Evolutionary conservation across 2,329 filamentous ascomycete genomes (phyloP).

Genomic region (Cladosporium sp.): DNA sequence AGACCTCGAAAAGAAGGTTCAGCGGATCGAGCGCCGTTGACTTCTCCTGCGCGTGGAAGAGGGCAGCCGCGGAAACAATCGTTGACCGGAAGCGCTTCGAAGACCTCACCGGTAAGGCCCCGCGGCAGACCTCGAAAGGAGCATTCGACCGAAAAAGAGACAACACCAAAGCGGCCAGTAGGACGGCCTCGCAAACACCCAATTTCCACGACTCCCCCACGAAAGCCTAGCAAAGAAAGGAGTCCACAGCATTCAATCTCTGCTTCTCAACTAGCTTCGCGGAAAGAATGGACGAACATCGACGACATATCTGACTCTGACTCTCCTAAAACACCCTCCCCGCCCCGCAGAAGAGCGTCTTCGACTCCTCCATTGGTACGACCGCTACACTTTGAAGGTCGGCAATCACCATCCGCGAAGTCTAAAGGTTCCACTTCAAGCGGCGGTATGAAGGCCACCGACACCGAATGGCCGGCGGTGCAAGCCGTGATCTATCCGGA

Average conservation of each 20-base stretch:
- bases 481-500: conserved; percentile 37
- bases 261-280: conserved; percentile 16
- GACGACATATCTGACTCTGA: conserved; percentile 32
- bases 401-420: conserved; percentile 12
- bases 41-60: conserved; percentile 9
- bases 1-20: conserved; percentile 20
- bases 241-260: not conserved
- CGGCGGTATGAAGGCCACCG: conserved; percentile 18
- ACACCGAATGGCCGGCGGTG: conserved; percentile 28
- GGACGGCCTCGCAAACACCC: not conserved
- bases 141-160: not conserved
- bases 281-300: conserved; percentile 21
- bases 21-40: not conserved
- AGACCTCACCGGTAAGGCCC: not conserved
- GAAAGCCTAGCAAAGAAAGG: not conserved
- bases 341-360: conserved; percentile 23
- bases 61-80: conserved; percentile 15
- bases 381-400: conserved; percentile 18
- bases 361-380: conserved; percentile 18
- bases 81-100: not conserved
- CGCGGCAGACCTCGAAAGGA: not conserved
- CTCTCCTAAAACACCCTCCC: conserved; percentile 24
- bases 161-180: not conserved
- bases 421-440: conserved; percentile 3
- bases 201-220: not conserved